Conservation (phyloP, 78 protist species). For the Chrysochromulina tobinii region DNA sequence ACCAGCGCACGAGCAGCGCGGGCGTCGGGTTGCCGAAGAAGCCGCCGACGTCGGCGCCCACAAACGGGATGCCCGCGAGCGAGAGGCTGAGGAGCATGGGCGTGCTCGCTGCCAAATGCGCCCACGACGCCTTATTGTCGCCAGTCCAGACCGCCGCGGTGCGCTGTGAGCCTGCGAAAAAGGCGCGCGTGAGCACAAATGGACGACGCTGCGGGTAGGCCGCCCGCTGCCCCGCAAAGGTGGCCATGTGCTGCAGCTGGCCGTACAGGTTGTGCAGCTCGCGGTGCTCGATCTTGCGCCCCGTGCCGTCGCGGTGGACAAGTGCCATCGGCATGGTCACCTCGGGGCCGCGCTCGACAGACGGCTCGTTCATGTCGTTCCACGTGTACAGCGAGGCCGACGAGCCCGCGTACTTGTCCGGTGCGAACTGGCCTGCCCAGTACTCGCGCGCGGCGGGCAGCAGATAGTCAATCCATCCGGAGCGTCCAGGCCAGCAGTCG, state of each 20-base stretch:
- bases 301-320: background rate
- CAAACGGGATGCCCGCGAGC: constrained; percentile 86
- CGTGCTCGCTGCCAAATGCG: constrained; percentile 70
- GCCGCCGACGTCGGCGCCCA: constrained; percentile 96
- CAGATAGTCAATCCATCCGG: constrained; percentile 87
- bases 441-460: constrained; percentile 28
- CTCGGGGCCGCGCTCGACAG: constrained; percentile 97
- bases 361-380: constrained; percentile 99
- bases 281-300: constrained; percentile 80
- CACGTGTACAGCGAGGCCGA: constrained; percentile 78
- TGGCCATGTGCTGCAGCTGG: constrained; percentile 57
- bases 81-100: constrained; percentile 88
- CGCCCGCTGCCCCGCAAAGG: constrained; percentile 25
- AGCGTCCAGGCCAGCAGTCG: constrained; percentile 96
- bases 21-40: constrained; percentile 78
- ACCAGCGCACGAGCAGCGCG: constrained; percentile 96
- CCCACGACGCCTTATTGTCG: constrained; percentile 96
- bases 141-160: constrained; percentile 99
- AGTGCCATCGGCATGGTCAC: constrained; percentile 93
- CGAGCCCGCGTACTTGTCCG: background rate
- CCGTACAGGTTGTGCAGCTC: constrained; percentile 98
- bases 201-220: constrained; percentile 55
- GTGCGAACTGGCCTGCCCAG: background rate
- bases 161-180: constrained; percentile 95
- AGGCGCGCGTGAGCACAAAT: constrained; percentile 95